These are phyloP conservation scores for Rauvolfia tetraphylla DNA, from an alignment of 257 asterid species.

Conservation along the genomic window DNA sequence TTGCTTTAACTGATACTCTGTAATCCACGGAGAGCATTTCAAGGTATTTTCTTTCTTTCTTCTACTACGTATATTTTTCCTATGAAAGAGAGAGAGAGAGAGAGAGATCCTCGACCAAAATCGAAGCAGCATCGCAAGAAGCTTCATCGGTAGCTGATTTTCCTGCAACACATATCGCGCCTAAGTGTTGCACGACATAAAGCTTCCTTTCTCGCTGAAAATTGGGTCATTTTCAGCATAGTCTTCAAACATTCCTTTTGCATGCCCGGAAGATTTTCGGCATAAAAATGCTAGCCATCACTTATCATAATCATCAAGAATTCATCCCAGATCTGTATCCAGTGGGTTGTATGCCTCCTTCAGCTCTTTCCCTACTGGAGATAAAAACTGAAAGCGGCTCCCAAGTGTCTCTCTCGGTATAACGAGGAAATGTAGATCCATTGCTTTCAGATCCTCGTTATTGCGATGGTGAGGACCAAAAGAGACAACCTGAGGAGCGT, in stretches of 20 bases:
- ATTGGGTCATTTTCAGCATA: slow-evolving; percentile 33
- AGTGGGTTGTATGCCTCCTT: neutral
- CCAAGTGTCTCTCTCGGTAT: neutral
- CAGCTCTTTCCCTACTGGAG: slow-evolving; percentile 13
- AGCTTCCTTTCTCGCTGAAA: slow-evolving; percentile 38
- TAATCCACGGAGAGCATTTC: too few species aligned
- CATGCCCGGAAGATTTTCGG: slow-evolving; percentile 27
- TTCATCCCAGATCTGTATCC: slow-evolving; percentile 12
- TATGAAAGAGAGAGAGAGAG: neutral
- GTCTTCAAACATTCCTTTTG: neutral
- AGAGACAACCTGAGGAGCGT: slow-evolving; percentile 44
- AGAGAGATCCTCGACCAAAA: neutral
- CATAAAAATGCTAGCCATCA: slow-evolving; percentile 40
- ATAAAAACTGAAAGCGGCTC: slow-evolving; percentile 19
- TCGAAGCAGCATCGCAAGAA: neutral
- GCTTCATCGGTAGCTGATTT: slow-evolving; percentile 6
- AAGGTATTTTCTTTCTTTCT: too few species aligned
- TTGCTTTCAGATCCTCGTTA: slow-evolving; percentile 14
- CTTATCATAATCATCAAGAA: slow-evolving; percentile 35
- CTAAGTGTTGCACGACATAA: slow-evolving; percentile 26
- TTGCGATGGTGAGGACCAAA: slow-evolving; percentile 46
- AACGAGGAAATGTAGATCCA: slow-evolving; percentile 34
- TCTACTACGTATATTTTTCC: too few species aligned
- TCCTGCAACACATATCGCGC: slow-evolving; percentile 19
- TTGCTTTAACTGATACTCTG: too few species aligned